Percentiles rank a stretch among this genome's conserved stretches.
These are phyloP conservation scores for Haberlea rhodopensis DNA, from an alignment of 257 asterid species.

Conservation along the genomic window DNA sequence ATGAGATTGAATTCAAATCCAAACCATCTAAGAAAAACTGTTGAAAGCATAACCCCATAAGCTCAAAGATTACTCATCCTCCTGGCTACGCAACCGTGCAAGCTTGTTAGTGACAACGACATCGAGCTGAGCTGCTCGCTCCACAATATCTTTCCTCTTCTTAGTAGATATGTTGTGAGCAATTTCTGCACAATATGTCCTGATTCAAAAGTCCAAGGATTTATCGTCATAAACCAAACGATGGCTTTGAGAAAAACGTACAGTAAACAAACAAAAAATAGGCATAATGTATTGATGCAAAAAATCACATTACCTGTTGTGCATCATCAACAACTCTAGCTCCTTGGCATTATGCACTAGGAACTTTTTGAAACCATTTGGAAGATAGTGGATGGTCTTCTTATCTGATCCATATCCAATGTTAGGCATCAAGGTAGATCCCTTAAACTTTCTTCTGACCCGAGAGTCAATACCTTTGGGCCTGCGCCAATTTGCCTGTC, in stretches of 20 bases:
- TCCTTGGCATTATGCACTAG: slow-evolving; percentile 59
- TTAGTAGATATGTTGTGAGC: slow-evolving; percentile 62
- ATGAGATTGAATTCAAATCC: background rate
- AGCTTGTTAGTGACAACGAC: slow-evolving; percentile 69
- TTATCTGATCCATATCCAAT: slow-evolving; percentile 72
- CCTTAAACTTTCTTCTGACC: slow-evolving; percentile 73
- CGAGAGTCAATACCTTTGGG: slow-evolving; percentile 80
- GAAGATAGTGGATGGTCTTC: slow-evolving; percentile 64
- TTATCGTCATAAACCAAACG: background rate
- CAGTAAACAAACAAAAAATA: no score
- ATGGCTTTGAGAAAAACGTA: no score
- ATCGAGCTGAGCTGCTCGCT: slow-evolving; percentile 64
- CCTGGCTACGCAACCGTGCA: slow-evolving; percentile 69
- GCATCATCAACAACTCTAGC: slow-evolving; percentile 72
- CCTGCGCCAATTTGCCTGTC: slow-evolving; percentile 60
- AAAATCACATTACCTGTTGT: slow-evolving; percentile 41
- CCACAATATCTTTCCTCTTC: slow-evolving; percentile 63
- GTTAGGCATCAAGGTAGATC: slow-evolving; percentile 66
- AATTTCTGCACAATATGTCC: slow-evolving; percentile 66
- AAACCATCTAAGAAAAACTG: background rate
- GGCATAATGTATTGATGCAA: no score
- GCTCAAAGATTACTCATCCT: slow-evolving; percentile 49
- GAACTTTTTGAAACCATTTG: slow-evolving; percentile 68
- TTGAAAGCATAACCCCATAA: background rate
- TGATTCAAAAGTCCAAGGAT: slow-evolving; percentile 8